Evolutionary conservation across 352 stramenopile species (phyloP).

Genomic region (Pythium sp.): DNA sequence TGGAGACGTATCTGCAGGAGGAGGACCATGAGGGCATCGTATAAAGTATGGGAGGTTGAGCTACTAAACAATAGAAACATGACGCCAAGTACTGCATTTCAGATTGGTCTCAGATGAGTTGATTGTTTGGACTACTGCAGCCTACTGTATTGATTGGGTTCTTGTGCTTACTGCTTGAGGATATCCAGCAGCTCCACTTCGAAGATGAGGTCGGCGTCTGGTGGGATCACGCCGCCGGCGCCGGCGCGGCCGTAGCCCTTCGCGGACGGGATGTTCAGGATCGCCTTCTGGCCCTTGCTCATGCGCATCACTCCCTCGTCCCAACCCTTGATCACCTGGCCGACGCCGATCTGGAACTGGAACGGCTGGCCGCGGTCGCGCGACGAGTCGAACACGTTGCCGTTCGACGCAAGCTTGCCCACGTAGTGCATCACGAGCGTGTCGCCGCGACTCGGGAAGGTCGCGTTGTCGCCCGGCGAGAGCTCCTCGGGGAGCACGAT

Average conservation of each 20-base stretch:
- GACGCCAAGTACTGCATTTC: background rate
- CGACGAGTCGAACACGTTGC: constrained; percentile 78
- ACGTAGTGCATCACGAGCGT: constrained; percentile 86
- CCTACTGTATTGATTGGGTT: too few relatives aligned
- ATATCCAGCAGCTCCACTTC: constrained; percentile 92
- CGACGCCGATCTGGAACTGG: constrained; percentile 75
- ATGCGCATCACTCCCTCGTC: constrained; percentile 95
- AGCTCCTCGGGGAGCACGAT: constrained; percentile 76
- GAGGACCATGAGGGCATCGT: constrained; percentile 24
- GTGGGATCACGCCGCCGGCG: constrained; percentile 84
- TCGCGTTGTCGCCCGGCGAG: constrained; percentile 53
- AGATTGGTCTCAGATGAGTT: background rate
- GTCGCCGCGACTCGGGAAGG: constrained; percentile 64
- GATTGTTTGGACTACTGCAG: too few relatives aligned
- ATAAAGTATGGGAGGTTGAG: constrained; percentile 4
- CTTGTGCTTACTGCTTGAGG: constrained; percentile 15
- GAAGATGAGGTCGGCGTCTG: constrained; percentile 92
- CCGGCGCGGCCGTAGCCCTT: constrained; percentile 92
- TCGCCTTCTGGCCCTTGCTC: constrained; percentile 92
- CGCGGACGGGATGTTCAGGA: constrained; percentile 87
- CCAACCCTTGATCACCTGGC: constrained; percentile 94
- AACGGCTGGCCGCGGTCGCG: constrained; percentile 70
- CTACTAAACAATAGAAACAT: constrained; percentile 3
- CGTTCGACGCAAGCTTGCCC: constrained; percentile 63
- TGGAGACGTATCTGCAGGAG: constrained; percentile 55